Conservation (phyloP, 108 stramenopile genomes). For the Seminavis robusta region DNA sequence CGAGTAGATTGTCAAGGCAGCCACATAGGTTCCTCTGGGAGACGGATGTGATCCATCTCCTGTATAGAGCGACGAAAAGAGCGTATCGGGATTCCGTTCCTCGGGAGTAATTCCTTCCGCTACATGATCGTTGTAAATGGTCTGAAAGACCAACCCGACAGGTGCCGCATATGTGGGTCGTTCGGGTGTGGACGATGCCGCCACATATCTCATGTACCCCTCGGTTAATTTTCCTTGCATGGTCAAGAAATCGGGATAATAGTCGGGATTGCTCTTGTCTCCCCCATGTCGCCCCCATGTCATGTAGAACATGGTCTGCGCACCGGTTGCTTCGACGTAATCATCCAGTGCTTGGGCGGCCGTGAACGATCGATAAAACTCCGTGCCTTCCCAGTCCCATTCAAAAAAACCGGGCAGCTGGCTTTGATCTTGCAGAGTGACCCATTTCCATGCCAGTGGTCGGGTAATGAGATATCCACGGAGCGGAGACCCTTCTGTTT, state of each 20-base stretch:
- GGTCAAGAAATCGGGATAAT: not conserved
- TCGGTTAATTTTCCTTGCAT: not conserved
- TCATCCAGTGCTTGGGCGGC: not conserved
- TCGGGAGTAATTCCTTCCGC: too few relatives aligned
- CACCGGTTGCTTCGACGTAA: not conserved
- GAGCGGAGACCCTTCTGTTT: too few relatives aligned
- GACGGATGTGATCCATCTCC: not conserved
- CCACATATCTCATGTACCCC: not conserved
- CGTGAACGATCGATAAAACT: not conserved
- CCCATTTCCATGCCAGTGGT: conserved; percentile 12
- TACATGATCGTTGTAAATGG: not conserved
- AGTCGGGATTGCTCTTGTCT: not conserved
- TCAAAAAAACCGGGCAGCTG: conserved; percentile 1
- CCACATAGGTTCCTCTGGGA: not conserved
- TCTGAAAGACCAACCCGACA: conserved; percentile 1
- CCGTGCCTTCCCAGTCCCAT: not conserved
- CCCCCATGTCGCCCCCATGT: not conserved
- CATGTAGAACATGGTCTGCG: not conserved
- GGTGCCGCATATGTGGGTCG: not conserved
- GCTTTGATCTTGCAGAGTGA: not conserved
- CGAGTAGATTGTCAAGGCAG: too few relatives aligned
- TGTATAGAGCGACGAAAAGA: not conserved
- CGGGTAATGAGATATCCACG: too few relatives aligned
- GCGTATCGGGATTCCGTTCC: too few relatives aligned
- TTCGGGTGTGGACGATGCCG: not conserved